These are phyloP conservation scores for Diutina sp. DNA, from an alignment of 1,139 yeast species.

Conservation along the genomic window DNA sequence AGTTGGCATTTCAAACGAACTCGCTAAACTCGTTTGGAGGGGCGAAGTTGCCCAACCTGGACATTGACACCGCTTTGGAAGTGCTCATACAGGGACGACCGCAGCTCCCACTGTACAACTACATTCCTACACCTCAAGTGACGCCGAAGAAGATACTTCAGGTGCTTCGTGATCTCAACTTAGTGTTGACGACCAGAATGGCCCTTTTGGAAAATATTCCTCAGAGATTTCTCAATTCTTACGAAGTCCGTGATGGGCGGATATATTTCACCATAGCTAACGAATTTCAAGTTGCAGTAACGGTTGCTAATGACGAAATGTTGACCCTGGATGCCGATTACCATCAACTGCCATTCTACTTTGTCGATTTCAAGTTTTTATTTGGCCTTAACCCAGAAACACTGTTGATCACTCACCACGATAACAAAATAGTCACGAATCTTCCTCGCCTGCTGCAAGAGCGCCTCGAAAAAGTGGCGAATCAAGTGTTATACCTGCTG, in stretches of 20 bases:
- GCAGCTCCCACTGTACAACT: constrained; percentile 53
- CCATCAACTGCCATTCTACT: constrained; percentile 48
- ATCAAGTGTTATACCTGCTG: constrained; percentile 28
- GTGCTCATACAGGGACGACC: constrained; percentile 75
- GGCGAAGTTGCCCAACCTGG: constrained; percentile 86
- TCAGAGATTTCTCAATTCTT: constrained; percentile 38
- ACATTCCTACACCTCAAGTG: constrained; percentile 37
- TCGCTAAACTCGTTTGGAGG: constrained; percentile 58
- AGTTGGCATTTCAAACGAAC: constrained; percentile 35
- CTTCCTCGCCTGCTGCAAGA: constrained; percentile 24
- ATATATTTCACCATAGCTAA: constrained; percentile 51
- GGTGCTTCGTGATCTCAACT: constrained; percentile 58
- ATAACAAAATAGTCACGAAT: constrained; percentile 16
- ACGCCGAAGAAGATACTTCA: constrained; percentile 45
- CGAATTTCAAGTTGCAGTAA: constrained; percentile 59
- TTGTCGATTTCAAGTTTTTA: constrained; percentile 63
- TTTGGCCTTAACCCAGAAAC: constrained; percentile 34
- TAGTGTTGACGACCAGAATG: constrained; percentile 61
- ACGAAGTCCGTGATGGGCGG: constrained; percentile 63
- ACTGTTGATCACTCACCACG: constrained; percentile 17
- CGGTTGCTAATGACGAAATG: constrained; percentile 38
- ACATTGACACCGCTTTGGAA: constrained; percentile 74
- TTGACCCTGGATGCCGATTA: constrained; percentile 37
- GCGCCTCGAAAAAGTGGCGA: constrained; percentile 35
- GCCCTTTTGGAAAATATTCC: constrained; percentile 61